phyloP scores from a whole-genome alignment of 495 filamentous ascomycete genomes.

The Neurospora sp. region DNA sequence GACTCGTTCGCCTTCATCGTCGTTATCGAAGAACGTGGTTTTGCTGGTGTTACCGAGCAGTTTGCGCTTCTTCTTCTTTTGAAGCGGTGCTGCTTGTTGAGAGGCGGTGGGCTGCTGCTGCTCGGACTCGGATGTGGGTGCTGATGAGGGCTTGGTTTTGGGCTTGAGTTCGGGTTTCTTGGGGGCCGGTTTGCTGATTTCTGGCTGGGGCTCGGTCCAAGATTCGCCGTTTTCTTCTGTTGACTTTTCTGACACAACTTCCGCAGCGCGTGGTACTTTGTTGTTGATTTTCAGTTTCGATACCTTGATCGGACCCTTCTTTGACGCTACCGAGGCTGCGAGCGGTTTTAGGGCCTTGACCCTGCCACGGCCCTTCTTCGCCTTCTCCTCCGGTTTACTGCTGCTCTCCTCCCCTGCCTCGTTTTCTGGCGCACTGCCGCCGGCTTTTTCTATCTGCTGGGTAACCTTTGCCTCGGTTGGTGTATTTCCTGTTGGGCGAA shows the following conservation, averaged over 20 bases:
- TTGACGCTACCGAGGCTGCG: background rate
- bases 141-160: background rate
- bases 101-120: background rate
- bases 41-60: constrained; percentile 52
- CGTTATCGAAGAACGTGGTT: constrained; percentile 57
- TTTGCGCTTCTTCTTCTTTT: constrained; percentile 68
- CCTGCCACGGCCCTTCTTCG: constrained; percentile 2
- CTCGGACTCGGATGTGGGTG: background rate
- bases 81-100: constrained; percentile 21
- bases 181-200: constrained; percentile 16
- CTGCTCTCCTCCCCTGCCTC: background rate
- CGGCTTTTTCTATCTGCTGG: constrained; percentile 18
- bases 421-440: background rate
- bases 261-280: background rate
- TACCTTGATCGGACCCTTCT: background rate
- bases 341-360: background rate
- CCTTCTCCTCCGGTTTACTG: constrained; percentile 17
- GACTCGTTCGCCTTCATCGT: constrained; percentile 46
- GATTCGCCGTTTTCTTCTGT: constrained; percentile 11
- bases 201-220: constrained; percentile 5
- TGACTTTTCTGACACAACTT: constrained; percentile 3
- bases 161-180: background rate
- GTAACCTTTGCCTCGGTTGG: constrained; percentile 38
- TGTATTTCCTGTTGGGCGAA: constrained; percentile 6
- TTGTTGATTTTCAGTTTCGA: background rate